Evolutionary conservation across 2,329 filamentous ascomycete species (phyloP), one percentile per base, ranked within the genome.

Genomic region (Lachnellula hyalina): DNA sequence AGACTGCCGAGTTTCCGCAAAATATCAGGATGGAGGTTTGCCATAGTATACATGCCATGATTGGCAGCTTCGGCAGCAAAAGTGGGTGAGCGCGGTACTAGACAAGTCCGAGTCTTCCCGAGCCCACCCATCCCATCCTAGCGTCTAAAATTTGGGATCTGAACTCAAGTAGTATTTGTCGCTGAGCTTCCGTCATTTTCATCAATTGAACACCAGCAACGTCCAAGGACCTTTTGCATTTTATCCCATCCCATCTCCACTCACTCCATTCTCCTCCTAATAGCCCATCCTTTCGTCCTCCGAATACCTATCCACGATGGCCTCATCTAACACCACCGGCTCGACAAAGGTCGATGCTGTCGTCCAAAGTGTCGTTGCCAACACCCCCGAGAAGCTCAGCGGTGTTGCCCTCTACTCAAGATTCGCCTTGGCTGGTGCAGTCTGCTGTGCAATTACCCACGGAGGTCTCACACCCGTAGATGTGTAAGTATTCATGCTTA

Each of bases 371-470:
- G 56, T 69, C 54, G 55, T 60, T 51, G 65, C 66, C 44, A 63
- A 63, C 46, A 65, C 66, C 36, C 68, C 68, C 47, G 66, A 70
- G 63, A 78, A 83, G 73, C 79, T 84, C 63, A 78, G 73, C 65
- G 84, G 85, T 61, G 47, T 91, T 65, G 78, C 74, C 58, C 89
- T 99, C 68, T 97, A 97, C 86, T 89, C 90, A 69, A 85, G 90
- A 77, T 96, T 96, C 80, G 93, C 94, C 77, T 88, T 99, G 70
- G 92, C 94, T 70, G 94, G 94, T 78, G 94, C 94, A 69, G 80
- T 97, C 81, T 96, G 94, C 86, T 99, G 94, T 78, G 94, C 92
- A 68, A 80, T 97, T 78, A 99, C 94, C 72, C 94, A 99, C 84
- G 94, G 93, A 76, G 88, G 83, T 71, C 86, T 97, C 70, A 99